Evolutionary conservation across 495 filamentous ascomycete genomes (phyloP).

Genomic region (Aspergillus saccharolyticus): DNA sequence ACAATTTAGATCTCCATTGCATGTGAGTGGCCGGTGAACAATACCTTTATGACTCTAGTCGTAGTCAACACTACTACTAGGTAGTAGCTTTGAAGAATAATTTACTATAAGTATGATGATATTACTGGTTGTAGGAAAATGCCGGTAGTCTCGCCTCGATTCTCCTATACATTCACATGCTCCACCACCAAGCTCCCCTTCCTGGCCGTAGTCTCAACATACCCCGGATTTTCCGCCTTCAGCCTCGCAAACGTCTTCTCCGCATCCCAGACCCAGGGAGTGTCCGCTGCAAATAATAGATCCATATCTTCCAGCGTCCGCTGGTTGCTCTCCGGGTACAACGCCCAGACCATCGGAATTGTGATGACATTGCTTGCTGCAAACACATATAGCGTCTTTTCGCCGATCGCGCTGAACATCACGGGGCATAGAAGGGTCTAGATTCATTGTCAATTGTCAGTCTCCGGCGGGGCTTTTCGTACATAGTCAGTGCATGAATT

Average conservation of each 20-base stretch:
- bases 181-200: constrained; percentile 43
- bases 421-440: constrained; percentile 58
- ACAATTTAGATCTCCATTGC: no score
- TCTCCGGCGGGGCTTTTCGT: no score
- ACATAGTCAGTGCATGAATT: no score
- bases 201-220: constrained; percentile 37
- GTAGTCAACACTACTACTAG: no score
- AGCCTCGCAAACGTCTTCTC: constrained; percentile 52
- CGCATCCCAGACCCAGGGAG: constrained; percentile 60
- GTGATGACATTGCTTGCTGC: constrained; percentile 57
- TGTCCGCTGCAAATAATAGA: constrained; percentile 56
- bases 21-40: no score
- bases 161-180: constrained; percentile 9
- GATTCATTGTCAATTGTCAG: no score
- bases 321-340: constrained; percentile 65
- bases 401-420: constrained; percentile 56
- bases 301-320: constrained; percentile 68
- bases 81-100: no score
- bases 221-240: constrained; percentile 50
- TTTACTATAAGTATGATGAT: no score
- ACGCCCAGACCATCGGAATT: constrained; percentile 62
- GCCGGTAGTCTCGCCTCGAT: no score
- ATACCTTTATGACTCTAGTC: no score
- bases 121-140: no score
- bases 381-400: constrained; percentile 66